Base-by-base conservation (phyloP, 2,329 filamentous ascomycete genomes). In the Sarocladiaceae sp. region DNA sequence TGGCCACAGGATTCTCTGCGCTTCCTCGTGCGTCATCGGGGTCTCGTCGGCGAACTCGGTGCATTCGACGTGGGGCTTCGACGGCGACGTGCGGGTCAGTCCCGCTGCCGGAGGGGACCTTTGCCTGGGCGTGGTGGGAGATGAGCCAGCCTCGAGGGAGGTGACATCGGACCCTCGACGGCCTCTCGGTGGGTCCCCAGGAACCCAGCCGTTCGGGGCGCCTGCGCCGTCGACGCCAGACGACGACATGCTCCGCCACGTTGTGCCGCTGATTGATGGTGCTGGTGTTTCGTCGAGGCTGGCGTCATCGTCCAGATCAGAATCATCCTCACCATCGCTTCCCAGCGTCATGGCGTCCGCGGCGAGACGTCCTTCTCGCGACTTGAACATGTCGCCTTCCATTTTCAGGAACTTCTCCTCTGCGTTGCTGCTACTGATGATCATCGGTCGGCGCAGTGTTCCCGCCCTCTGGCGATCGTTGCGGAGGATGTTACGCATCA, bases 21-120 rank as follows among this genome's bases (percentile, higher is more conserved):
- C 71, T 49, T 73, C 69, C 33, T 73, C 70, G 2, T 67, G 65
- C 3, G 71, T 72, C 58, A 73, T 64, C 0, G 65, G 66, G 4
- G 64, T 57, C 35, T 68, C 65, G 13, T 65, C 60, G 3, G 56
- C 47, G 13, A 60, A 58, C n/a, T 60, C 58, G 4, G 47, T 53
- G 6, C 50, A 40, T 10, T 53, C 26, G 15, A 52, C 22, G 17
- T 50, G 20, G 15, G 48, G n/a, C 47, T 58, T 10, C 55, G 50
- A 25, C 26, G 22, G 28, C 29, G 51, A 29, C 15, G 40, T 7
- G 20, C 18, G 40, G 20, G 40, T 23, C 17, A 20, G 28, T 20
- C 13, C 28, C 31, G 48, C 18, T 5, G 26, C 29, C 4, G 35
- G 46, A 18, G 36, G 36, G 12, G 47, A 37, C 18, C 36, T 25